Conservation (phyloP, 352 stramenopile genomes). For the Phytophthora pisi region DNA sequence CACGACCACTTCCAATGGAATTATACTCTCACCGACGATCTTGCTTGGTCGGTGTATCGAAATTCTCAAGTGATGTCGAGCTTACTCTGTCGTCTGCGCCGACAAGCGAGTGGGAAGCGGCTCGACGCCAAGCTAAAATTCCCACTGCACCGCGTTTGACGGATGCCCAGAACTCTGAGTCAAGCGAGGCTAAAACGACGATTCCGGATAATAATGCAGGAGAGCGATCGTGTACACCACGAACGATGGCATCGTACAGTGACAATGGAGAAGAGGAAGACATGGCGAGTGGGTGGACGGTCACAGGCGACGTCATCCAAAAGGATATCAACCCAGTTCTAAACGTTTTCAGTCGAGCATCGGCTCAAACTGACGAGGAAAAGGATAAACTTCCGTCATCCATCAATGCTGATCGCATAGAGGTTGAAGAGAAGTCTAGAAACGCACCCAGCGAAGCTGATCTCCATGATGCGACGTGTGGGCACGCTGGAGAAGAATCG, state of each 20-base stretch:
- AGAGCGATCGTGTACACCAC: not conserved
- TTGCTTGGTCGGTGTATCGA: slow-evolving; percentile 62
- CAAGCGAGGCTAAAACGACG: slow-evolving; percentile 1
- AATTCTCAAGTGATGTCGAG: slow-evolving; percentile 58
- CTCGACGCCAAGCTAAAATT: slow-evolving; percentile 41
- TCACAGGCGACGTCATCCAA: slow-evolving; percentile 23
- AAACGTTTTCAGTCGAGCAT: slow-evolving; percentile 15
- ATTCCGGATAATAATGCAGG: slow-evolving; percentile 3
- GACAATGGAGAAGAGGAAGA: slow-evolving; percentile 23
- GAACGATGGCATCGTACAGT: not conserved
- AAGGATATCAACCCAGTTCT: slow-evolving; percentile 7
- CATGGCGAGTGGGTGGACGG: slow-evolving; percentile 31
- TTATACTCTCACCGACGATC: slow-evolving; percentile 42
- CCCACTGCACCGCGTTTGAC: slow-evolving; percentile 17
- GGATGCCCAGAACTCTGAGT: slow-evolving; percentile 3
- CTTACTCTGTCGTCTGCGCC: slow-evolving; percentile 40
- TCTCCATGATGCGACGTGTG: slow-evolving; percentile 9
- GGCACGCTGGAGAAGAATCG: slow-evolving; percentile 1
- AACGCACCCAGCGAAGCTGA: slow-evolving; percentile 1
- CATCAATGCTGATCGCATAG: not conserved
- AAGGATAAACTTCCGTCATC: not conserved
- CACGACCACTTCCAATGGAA: slow-evolving; percentile 40
- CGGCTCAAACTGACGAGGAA: slow-evolving; percentile 9
- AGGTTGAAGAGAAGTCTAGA: slow-evolving; percentile 10
- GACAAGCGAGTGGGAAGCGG: slow-evolving; percentile 49